phyloP scores from a whole-genome alignment of 176 grass and related monocot genomes.

The Ananas comosus region DNA sequence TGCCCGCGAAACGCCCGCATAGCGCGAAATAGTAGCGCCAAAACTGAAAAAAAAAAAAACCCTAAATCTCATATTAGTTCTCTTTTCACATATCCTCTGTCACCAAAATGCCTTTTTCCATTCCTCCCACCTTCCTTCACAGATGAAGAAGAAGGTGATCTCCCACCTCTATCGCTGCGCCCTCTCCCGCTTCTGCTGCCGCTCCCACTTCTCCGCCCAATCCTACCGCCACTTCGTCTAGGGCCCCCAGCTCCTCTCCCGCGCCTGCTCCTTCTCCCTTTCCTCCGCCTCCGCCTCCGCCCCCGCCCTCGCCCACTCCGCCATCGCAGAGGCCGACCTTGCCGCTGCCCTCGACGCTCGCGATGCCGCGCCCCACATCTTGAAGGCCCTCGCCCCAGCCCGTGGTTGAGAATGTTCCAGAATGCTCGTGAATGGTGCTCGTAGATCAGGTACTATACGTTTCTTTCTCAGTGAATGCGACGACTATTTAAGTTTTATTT shows the following conservation, averaged over 20 bases:
- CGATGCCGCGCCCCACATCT: slow-evolving; percentile 62
- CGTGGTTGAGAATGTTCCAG: slow-evolving; percentile 71
- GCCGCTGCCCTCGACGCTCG: slow-evolving; percentile 69
- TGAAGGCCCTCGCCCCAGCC: slow-evolving; percentile 65
- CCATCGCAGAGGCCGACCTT: slow-evolving; percentile 53
- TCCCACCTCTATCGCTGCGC: slow-evolving; percentile 29
- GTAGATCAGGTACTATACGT: slow-evolving; percentile 27
- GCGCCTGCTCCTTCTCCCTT: slow-evolving; percentile 28
- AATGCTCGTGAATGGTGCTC: slow-evolving; percentile 82
- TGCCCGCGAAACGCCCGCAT: no score
- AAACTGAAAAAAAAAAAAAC: no score
- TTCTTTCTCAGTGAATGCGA: no score
- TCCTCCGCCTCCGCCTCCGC: background rate
- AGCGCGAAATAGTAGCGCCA: no score
- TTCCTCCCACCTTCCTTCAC: no score
- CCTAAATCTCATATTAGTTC: no score
- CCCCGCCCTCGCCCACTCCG: slow-evolving; percentile 32
- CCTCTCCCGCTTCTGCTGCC: slow-evolving; percentile 30
- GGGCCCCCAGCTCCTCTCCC: slow-evolving; percentile 62
- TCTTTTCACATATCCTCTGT: no score
- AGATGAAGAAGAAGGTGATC: no score
- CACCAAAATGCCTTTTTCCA: no score
- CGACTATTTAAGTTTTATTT: slow-evolving; percentile 19
- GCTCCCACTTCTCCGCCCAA: slow-evolving; percentile 30
- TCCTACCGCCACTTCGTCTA: slow-evolving; percentile 61